phyloP scores from a whole-genome alignment of 2,329 filamentous ascomycete species.

The Alternaria panax region DNA sequence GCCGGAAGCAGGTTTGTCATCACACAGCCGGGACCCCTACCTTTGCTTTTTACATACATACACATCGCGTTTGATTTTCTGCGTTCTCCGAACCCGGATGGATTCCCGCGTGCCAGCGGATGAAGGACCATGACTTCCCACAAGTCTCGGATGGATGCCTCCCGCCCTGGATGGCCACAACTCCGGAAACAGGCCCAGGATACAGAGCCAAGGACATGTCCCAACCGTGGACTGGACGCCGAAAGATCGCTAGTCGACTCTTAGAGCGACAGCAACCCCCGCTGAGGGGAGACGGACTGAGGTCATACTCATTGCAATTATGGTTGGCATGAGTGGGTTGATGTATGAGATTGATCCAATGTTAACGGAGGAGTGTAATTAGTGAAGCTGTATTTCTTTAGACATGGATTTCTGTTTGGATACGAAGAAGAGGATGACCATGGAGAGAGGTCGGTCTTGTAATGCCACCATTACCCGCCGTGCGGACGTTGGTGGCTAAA shows the following conservation, averaged over 20 bases:
- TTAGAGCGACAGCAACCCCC: conserved; percentile 28
- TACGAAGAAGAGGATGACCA: conserved; percentile 10
- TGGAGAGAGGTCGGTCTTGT: conserved; percentile 16
- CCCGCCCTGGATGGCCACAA: conserved; percentile 20
- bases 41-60: conserved; percentile 27
- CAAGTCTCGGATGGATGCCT: conserved; percentile 35
- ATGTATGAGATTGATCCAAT: conserved; percentile 32
- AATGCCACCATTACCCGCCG: conserved; percentile 13
- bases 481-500: conserved; percentile 7
- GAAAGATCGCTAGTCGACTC: conserved; percentile 26
- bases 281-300: conserved; percentile 26
- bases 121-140: conserved; percentile 30
- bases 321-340: conserved; percentile 37
- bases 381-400: conserved; percentile 19
- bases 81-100: conserved; percentile 31
- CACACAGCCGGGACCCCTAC: conserved; percentile 27
- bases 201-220: conserved; percentile 28
- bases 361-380: conserved; percentile 21
- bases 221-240: conserved; percentile 35
- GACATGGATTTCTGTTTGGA: background rate
- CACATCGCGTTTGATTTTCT: conserved; percentile 33
- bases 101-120: conserved; percentile 36
- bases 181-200: conserved; percentile 26
- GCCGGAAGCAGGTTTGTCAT: conserved; percentile 41
- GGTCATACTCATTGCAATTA: conserved; percentile 36